These are phyloP conservation scores for Morella rubra DNA, from an alignment of 306 rosid genomes.

Conservation along the genomic window DNA sequence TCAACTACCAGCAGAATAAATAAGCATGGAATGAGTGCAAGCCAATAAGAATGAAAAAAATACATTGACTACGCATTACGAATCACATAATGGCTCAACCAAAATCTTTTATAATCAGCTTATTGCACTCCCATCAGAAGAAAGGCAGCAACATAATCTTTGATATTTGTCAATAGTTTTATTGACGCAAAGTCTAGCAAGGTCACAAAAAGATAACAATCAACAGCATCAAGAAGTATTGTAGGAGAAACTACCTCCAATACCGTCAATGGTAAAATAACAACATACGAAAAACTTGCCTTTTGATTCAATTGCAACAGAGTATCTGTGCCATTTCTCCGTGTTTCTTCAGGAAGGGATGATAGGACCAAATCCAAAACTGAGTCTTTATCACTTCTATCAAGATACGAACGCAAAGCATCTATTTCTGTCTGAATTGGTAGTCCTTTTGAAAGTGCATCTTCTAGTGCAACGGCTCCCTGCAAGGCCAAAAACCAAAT, in stretches of 20 bases:
- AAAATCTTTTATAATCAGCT: not conserved
- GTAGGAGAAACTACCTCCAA: not conserved
- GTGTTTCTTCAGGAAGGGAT: conserved; percentile 87
- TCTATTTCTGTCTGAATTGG: conserved; percentile 82
- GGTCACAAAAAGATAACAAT: conserved; percentile 21
- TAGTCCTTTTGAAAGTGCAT: conserved; percentile 81
- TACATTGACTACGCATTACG: not conserved
- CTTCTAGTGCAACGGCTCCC: conserved; percentile 94
- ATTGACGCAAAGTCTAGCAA: not conserved
- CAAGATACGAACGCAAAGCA: conserved; percentile 62
- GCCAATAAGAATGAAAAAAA: not conserved
- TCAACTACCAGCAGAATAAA: not conserved
- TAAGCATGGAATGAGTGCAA: not conserved
- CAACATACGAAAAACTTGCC: conserved; percentile 46
- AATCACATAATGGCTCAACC: not conserved
- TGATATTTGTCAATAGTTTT: not conserved
- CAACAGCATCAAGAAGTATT: conserved; percentile 15
- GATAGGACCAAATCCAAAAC: conserved; percentile 74
- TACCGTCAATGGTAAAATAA: conserved; percentile 3
- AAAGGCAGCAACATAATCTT: not conserved
- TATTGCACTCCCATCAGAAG: not conserved
- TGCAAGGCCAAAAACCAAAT: conserved; percentile 42
- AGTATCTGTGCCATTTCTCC: conserved; percentile 66
- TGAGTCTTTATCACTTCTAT: conserved; percentile 75
- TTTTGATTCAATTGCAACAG: conserved; percentile 69